phyloP scores from a whole-genome alignment of 1,139 yeast species.

The Suhomyces wounanorum region DNA sequence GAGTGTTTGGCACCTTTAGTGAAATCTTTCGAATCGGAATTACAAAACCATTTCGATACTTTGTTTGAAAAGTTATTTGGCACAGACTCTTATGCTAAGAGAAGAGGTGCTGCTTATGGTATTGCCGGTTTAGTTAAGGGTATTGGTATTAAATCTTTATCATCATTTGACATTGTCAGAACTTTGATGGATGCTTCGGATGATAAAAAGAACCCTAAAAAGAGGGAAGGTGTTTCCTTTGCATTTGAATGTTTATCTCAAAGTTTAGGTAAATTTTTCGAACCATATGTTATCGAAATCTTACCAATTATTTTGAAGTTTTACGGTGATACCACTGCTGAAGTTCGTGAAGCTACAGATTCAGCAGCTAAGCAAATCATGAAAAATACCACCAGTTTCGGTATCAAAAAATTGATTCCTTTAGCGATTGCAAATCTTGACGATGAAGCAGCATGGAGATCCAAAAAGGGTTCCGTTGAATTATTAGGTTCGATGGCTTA shows the following conservation, averaged over 20 bases:
- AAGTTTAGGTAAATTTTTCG: slow-evolving; percentile 74
- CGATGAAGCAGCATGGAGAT: slow-evolving; percentile 93
- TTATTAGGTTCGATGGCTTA: slow-evolving; percentile 97
- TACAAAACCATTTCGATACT: slow-evolving; percentile 55
- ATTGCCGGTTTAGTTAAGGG: slow-evolving; percentile 93
- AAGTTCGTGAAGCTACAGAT: slow-evolving; percentile 88
- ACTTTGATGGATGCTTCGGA: slow-evolving; percentile 83
- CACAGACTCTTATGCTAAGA: slow-evolving; percentile 51
- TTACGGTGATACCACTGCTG: slow-evolving; percentile 81
- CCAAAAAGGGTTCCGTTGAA: slow-evolving; percentile 96
- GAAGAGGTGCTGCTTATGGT: slow-evolving; percentile 97
- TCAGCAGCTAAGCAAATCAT: slow-evolving; percentile 85
- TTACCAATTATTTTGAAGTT: slow-evolving; percentile 78
- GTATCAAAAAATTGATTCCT: slow-evolving; percentile 89
- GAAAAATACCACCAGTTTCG: slow-evolving; percentile 89
- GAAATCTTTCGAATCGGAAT: slow-evolving; percentile 50
- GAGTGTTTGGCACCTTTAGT: slow-evolving; percentile 86
- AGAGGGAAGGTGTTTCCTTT: slow-evolving; percentile 87
- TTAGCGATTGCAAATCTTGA: slow-evolving; percentile 83
- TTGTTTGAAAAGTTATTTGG: slow-evolving; percentile 63
- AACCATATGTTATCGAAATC: slow-evolving; percentile 90
- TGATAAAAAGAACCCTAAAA: slow-evolving; percentile 72
- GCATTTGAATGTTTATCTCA: slow-evolving; percentile 84
- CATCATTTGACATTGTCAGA: slow-evolving; percentile 76
- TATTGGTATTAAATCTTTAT: slow-evolving; percentile 74